A percentile compares a stretch with the other conserved stretches of the same genome.
phyloP scores from a whole-genome alignment of 2,329 filamentous ascomycete species.

The Cytospora paraplurivora region DNA sequence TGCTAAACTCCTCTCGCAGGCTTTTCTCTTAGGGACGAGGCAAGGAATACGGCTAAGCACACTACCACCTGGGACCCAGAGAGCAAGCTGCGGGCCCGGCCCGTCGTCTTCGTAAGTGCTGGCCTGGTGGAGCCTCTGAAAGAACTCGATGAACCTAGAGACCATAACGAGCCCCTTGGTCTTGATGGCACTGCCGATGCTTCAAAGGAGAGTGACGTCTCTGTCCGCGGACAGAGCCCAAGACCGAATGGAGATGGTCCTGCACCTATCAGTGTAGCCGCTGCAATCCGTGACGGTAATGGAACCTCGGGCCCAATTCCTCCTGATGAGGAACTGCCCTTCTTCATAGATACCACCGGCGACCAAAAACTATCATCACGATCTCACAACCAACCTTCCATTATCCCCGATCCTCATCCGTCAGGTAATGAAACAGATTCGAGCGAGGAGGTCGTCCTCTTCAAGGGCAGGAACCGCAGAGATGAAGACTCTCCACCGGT shows the following conservation, averaged over 20 bases:
- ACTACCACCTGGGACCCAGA: slow-evolving; percentile 43
- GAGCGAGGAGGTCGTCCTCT: slow-evolving; percentile 74
- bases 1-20: slow-evolving; percentile 40
- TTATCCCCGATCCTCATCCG: slow-evolving; percentile 30
- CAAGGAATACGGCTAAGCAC: slow-evolving; percentile 52
- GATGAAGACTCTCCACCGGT: slow-evolving; percentile 11
- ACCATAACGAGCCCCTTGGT: not conserved
- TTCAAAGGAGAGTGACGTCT: not conserved
- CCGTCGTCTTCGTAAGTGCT: slow-evolving; percentile 57
- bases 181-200: not conserved
- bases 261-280: slow-evolving; percentile 16
- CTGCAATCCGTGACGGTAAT: not conserved
- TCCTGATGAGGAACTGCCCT: slow-evolving; percentile 30
- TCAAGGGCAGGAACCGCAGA: slow-evolving; percentile 45
- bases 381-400: slow-evolving; percentile 12
- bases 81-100: slow-evolving; percentile 49
- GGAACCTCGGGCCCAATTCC: not conserved
- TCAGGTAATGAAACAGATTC: slow-evolving; percentile 49
- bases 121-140: slow-evolving; percentile 54
- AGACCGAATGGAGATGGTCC: slow-evolving; percentile 1
- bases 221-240: not conserved
- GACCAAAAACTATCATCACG: slow-evolving; percentile 33
- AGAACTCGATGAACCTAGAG: slow-evolving; percentile 37
- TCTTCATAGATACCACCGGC: slow-evolving; percentile 44
- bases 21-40: slow-evolving; percentile 51